phyloP scores from a whole-genome alignment of 371 early-diverging fungal species.

The Mortierella sp. region DNA sequence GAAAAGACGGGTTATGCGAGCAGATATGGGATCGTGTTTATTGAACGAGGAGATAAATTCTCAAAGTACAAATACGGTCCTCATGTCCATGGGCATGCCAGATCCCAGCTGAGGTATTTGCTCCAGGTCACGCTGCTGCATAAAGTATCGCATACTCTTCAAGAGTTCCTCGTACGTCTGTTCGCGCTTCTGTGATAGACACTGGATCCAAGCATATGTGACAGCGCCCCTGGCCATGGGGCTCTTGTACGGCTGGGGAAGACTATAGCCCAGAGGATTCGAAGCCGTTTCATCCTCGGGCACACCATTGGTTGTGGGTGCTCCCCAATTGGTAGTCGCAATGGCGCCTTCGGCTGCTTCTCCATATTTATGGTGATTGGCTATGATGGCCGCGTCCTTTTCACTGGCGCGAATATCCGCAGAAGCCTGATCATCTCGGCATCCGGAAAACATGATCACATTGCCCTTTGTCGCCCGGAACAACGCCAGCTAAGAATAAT shows the following conservation, averaged over 20 bases:
- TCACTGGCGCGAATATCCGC: constrained; percentile 60
- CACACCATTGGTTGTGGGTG: constrained; percentile 7
- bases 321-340: constrained; percentile 18
- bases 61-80: constrained; percentile 40
- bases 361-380: constrained; percentile 26
- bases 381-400: constrained; percentile 42
- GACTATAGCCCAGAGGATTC: constrained; percentile 49
- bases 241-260: constrained; percentile 45
- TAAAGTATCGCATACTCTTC: constrained; percentile 56
- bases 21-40: background rate
- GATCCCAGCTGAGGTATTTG: constrained; percentile 80
- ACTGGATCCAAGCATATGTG: constrained; percentile 61
- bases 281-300: constrained; percentile 5
- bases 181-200: constrained; percentile 49
- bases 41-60: background rate
- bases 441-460: constrained; percentile 65
- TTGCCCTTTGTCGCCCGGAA: constrained; percentile 54
- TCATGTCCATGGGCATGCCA: constrained; percentile 74
- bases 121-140: constrained; percentile 57
- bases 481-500: constrained; percentile 33
- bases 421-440: constrained; percentile 67
- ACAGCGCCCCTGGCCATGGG: constrained; percentile 61
- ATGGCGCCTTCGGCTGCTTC: constrained; percentile 11
- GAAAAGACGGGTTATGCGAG: too few relatives aligned
- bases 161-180: constrained; percentile 61